A percentile compares a stretch with the other conserved stretches of the same genome.
Conservation (phyloP, 1,139 yeast species). For the Debaryomycetaceae sp. region DNA sequence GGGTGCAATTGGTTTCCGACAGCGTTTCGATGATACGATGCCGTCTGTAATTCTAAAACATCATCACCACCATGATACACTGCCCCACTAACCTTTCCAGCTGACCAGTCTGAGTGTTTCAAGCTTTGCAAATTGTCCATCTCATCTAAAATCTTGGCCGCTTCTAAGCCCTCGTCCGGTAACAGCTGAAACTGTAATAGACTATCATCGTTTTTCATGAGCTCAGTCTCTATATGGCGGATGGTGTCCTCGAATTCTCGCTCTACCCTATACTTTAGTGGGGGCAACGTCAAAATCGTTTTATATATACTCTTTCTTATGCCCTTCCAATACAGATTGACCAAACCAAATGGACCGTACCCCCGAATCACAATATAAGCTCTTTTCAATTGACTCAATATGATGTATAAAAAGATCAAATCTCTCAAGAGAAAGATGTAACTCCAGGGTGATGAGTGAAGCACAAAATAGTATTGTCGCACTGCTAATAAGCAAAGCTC, state of each 20-base stretch:
- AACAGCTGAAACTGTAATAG: conserved; percentile 48
- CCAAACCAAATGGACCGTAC: conserved; percentile 35
- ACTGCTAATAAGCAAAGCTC: not conserved
- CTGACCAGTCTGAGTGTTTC: conserved; percentile 74
- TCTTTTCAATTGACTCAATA: conserved; percentile 10
- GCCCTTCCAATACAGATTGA: conserved; percentile 9
- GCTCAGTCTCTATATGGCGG: conserved; percentile 46
- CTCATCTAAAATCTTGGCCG: conserved; percentile 41
- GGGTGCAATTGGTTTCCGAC: conserved; percentile 96
- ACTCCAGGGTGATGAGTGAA: not conserved
- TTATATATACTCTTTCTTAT: conserved; percentile 23
- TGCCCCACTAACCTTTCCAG: conserved; percentile 89
- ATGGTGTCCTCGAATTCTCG: conserved; percentile 52
- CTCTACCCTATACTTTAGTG: conserved; percentile 54
- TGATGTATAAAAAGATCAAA: conserved; percentile 17
- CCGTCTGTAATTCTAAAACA: conserved; percentile 65
- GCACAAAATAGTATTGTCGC: not conserved
- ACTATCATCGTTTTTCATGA: conserved; percentile 50
- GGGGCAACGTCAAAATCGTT: conserved; percentile 48
- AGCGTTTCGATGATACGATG: conserved; percentile 71
- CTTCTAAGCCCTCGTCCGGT: conserved; percentile 56
- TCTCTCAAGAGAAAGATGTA: conserved; percentile 17
- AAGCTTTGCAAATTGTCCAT: conserved; percentile 47
- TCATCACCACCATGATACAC: conserved; percentile 93
- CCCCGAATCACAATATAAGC: conserved; percentile 22